Evolutionary conservation across 2,329 filamentous ascomycete genomes (phyloP).

Genomic region (Juglanconis oblonga): DNA sequence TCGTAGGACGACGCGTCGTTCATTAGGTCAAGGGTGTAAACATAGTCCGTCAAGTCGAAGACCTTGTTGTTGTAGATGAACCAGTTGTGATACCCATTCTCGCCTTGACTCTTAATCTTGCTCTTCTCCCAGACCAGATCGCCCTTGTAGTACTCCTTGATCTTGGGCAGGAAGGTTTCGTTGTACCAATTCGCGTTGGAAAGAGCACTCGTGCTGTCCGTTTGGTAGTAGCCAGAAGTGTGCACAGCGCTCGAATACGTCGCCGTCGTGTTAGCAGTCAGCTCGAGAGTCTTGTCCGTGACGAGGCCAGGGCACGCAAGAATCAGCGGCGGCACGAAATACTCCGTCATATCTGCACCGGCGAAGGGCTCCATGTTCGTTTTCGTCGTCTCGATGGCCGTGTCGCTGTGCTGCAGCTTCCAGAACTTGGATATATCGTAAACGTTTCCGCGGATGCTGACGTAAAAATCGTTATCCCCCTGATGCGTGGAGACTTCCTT

Average conservation of each 20-base stretch:
- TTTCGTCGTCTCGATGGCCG: conserved; percentile 54
- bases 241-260: conserved; percentile 59
- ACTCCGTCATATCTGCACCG: conserved; percentile 76
- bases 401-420: conserved; percentile 80
- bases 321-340: conserved; percentile 77
- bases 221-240: conserved; percentile 61
- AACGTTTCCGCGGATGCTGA: conserved; percentile 81
- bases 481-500: conserved; percentile 69
- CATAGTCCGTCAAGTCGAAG: conserved; percentile 92
- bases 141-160: conserved; percentile 85
- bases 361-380: conserved; percentile 73
- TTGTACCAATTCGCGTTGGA: conserved; percentile 73
- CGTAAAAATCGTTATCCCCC: conserved; percentile 76
- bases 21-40: conserved; percentile 65
- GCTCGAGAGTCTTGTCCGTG: conserved; percentile 48
- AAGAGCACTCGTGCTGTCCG: conserved; percentile 56
- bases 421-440: conserved; percentile 93
- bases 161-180: conserved; percentile 69
- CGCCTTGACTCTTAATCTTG: conserved; percentile 62
- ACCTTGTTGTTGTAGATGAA: conserved; percentile 72
- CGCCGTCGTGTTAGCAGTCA: conserved; percentile 65
- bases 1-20: conserved; percentile 56
- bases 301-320: conserved; percentile 74
- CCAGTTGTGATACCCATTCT: conserved; percentile 70
- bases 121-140: conserved; percentile 69